Percentiles rank a stretch among this genome's conserved stretches.
Conservation (phyloP, 2,329 filamentous ascomycete genomes). For the Fusarium torreyae region DNA sequence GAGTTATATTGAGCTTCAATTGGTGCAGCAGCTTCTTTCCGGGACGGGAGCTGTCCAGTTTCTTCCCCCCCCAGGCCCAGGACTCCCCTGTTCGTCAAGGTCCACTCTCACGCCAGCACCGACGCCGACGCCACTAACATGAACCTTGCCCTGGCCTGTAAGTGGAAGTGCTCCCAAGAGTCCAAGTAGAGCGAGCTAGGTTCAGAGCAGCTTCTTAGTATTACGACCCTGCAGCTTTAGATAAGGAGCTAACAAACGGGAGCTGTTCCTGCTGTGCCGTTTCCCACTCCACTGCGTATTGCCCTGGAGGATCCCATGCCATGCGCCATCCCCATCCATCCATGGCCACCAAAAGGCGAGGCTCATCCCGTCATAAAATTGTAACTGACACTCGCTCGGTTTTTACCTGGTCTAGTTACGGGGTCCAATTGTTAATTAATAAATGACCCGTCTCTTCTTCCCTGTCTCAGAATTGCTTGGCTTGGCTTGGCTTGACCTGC, state of each 20-base stretch:
- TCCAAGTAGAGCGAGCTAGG: background rate
- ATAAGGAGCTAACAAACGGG: conserved; percentile 13
- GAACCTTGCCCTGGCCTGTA: conserved; percentile 28
- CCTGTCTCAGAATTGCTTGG: conserved; percentile 18
- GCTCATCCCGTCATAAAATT: conserved; percentile 30
- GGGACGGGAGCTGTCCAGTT: background rate
- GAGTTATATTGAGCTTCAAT: conserved; percentile 8
- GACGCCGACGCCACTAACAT: conserved; percentile 21
- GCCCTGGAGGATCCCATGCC: background rate
- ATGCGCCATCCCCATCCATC: background rate
- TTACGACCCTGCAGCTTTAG: conserved; percentile 8
- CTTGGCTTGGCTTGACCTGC: conserved; percentile 12
- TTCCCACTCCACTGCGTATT: background rate
- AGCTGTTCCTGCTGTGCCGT: conserved; percentile 27
- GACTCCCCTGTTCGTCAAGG: conserved; percentile 1
- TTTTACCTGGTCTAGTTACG: conserved; percentile 9
- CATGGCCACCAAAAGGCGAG: background rate
- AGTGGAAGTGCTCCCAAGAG: background rate
- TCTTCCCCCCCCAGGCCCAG: background rate
- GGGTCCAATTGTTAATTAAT: conserved; percentile 30
- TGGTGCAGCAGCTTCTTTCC: conserved; percentile 22
- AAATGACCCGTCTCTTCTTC: conserved; percentile 35
- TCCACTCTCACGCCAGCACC: conserved; percentile 45
- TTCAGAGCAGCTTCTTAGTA: conserved; percentile 10
- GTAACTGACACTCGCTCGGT: conserved; percentile 8